phyloP scores from a whole-genome alignment of 2,329 filamentous ascomycete genomes.

The Colletotrichum agaves region DNA sequence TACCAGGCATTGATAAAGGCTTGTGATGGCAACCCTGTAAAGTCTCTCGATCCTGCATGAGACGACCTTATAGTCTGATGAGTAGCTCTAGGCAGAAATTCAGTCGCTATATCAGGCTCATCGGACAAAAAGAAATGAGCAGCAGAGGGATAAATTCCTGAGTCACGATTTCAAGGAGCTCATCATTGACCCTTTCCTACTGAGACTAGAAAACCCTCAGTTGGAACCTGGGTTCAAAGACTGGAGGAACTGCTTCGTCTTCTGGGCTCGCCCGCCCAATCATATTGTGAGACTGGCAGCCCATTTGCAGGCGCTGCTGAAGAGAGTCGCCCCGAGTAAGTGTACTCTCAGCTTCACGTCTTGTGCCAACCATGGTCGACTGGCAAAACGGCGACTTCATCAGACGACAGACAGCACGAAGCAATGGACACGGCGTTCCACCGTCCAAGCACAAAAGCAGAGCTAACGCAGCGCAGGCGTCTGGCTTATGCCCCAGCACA shows the following conservation, averaged over 20 bases:
- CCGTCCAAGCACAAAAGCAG: slow-evolving; percentile 11
- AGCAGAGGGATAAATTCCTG: slow-evolving; percentile 81
- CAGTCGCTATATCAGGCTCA: slow-evolving; percentile 80
- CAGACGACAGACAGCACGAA: background rate
- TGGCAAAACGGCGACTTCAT: background rate
- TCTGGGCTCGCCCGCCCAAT: slow-evolving; percentile 86
- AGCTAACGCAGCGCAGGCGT: slow-evolving; percentile 61
- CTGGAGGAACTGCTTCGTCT: slow-evolving; percentile 81
- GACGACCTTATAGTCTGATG: background rate
- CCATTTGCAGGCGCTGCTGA: slow-evolving; percentile 75
- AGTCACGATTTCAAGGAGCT: slow-evolving; percentile 75
- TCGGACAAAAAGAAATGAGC: slow-evolving; percentile 77
- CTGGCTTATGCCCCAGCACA: slow-evolving; percentile 85
- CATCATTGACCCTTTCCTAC: slow-evolving; percentile 79
- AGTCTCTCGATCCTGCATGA: slow-evolving; percentile 40
- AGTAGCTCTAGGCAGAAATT: slow-evolving; percentile 66
- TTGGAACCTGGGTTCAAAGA: slow-evolving; percentile 78
- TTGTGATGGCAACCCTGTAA: slow-evolving; percentile 74
- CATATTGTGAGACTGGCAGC: slow-evolving; percentile 75
- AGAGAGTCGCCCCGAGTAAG: slow-evolving; percentile 75
- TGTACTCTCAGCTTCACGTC: background rate
- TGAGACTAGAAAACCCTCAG: slow-evolving; percentile 72
- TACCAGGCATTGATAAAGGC: slow-evolving; percentile 78
- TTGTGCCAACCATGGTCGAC: too few species aligned
- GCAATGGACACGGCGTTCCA: background rate